A percentile compares a stretch with the other conserved stretches of the same genome.
phyloP scores from a whole-genome alignment of 768 basidiomycete genomes.

The Lentinula raphanica region DNA sequence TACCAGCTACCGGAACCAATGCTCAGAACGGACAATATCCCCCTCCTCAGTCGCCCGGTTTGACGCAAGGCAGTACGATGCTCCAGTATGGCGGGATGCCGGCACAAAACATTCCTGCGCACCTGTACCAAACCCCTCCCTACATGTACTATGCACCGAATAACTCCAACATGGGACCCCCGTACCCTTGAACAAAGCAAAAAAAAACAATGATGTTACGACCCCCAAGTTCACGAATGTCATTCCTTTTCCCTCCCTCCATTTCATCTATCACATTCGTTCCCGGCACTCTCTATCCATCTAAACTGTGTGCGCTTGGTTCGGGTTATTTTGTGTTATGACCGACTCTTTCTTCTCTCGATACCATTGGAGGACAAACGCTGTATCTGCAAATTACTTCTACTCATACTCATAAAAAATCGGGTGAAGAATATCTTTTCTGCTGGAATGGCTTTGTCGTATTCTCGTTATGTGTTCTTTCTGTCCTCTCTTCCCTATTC shows the following conservation, averaged over 20 bases:
- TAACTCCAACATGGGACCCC: slow-evolving; percentile 75
- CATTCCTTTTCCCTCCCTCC: slow-evolving; percentile 26
- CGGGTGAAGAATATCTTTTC: slow-evolving; percentile 12
- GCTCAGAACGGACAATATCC: slow-evolving; percentile 45
- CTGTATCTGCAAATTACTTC: slow-evolving; percentile 26
- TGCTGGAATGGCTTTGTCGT: slow-evolving; percentile 33
- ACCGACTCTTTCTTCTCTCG: slow-evolving; percentile 15
- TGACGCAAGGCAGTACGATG: slow-evolving; percentile 54
- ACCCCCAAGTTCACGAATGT: slow-evolving; percentile 36
- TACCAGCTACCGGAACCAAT: slow-evolving; percentile 44
- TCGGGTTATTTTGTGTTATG: slow-evolving; percentile 23
- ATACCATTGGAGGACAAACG: slow-evolving; percentile 30
- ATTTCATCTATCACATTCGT: slow-evolving; percentile 29
- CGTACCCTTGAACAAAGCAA: slow-evolving; percentile 42
- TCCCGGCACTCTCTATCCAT: slow-evolving; percentile 22
- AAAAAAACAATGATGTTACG: slow-evolving; percentile 20
- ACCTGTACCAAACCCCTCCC: slow-evolving; percentile 56
- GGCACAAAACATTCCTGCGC: slow-evolving; percentile 55
- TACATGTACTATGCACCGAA: slow-evolving; percentile 87
- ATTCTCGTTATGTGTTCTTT: neutral
- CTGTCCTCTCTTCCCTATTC: slow-evolving; percentile 24
- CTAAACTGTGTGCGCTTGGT: slow-evolving; percentile 30
- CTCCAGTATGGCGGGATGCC: slow-evolving; percentile 56
- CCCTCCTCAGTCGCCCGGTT: slow-evolving; percentile 55
- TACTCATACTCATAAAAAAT: slow-evolving; percentile 19